These are phyloP conservation scores for Phytophthora constricta DNA, from an alignment of 352 stramenopile genomes.

Conservation along the genomic window DNA sequence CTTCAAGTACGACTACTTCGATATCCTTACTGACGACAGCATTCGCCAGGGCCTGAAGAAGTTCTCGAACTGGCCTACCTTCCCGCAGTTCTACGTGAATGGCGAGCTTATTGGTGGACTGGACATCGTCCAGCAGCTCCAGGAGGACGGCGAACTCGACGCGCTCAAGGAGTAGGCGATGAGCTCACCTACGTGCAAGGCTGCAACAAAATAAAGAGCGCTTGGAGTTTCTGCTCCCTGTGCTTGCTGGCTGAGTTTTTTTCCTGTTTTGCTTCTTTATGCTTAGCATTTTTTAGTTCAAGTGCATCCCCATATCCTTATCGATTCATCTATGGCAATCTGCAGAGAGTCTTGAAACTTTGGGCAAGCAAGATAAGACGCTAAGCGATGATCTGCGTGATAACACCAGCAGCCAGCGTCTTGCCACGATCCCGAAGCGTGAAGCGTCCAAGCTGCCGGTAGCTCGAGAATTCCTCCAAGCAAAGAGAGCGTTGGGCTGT, in stretches of 20 bases:
- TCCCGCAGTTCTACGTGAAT: slow-evolving; percentile 97
- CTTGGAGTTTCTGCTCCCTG: background rate
- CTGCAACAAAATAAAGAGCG: slow-evolving; percentile 17
- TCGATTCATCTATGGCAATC: slow-evolving; percentile 20
- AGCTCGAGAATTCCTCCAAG: slow-evolving; percentile 81
- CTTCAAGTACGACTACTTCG: slow-evolving; percentile 96
- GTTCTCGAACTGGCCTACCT: slow-evolving; percentile 98
- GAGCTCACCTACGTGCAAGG: background rate
- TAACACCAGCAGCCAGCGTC: slow-evolving; percentile 85
- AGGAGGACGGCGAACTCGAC: slow-evolving; percentile 86
- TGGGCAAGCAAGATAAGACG: background rate
- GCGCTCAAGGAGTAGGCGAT: slow-evolving; percentile 74
- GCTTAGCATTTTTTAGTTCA: slow-evolving; percentile 3
- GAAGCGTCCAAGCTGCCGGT: slow-evolving; percentile 84
- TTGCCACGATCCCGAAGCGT: slow-evolving; percentile 83
- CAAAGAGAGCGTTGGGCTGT: slow-evolving; percentile 78
- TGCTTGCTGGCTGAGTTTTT: background rate
- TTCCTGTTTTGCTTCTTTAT: background rate
- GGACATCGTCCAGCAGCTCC: slow-evolving; percentile 98
- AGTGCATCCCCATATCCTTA: slow-evolving; percentile 19
- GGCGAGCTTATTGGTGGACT: slow-evolving; percentile 97
- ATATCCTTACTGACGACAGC: slow-evolving; percentile 97
- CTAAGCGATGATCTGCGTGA: slow-evolving; percentile 83
- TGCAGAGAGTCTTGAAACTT: slow-evolving; percentile 8
- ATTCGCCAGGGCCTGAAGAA: slow-evolving; percentile 97